Evolutionary conservation across 192 early-diverging fungal species (phyloP).

Genomic region (Paraglomus brasilianum): DNA sequence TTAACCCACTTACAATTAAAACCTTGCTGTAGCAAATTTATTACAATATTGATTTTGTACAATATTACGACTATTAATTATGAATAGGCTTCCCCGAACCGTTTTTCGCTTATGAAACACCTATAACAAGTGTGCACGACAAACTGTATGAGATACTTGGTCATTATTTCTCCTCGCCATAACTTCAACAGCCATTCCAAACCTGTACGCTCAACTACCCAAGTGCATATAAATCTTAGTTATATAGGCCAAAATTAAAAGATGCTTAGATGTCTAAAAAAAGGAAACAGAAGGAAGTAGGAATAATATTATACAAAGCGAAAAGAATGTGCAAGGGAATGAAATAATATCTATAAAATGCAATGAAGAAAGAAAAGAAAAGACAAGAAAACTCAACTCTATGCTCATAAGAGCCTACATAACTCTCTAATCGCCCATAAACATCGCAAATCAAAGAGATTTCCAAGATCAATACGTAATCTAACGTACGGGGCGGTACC

Average conservation of each 20-base stretch:
- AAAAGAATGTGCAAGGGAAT: background rate
- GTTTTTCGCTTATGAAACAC: too few relatives aligned
- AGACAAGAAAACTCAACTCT: background rate
- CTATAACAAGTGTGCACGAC: too few relatives aligned
- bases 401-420: background rate
- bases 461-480: background rate
- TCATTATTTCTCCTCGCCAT: too few relatives aligned
- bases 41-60: too few relatives aligned
- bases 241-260: background rate
- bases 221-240: background rate
- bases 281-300: background rate
- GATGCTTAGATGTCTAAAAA: background rate
- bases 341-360: background rate
- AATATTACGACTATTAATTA: too few relatives aligned
- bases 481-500: background rate
- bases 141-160: too few relatives aligned
- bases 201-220: too few relatives aligned
- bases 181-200: too few relatives aligned
- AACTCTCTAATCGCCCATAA: background rate
- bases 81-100: too few relatives aligned
- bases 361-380: constrained; percentile 13
- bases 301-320: background rate
- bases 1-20: too few relatives aligned
- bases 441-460: background rate
- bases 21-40: too few relatives aligned